Evolutionary conservation across 2,329 filamentous ascomycete genomes (phyloP).

Genomic region (Rutstroemia sp.): DNA sequence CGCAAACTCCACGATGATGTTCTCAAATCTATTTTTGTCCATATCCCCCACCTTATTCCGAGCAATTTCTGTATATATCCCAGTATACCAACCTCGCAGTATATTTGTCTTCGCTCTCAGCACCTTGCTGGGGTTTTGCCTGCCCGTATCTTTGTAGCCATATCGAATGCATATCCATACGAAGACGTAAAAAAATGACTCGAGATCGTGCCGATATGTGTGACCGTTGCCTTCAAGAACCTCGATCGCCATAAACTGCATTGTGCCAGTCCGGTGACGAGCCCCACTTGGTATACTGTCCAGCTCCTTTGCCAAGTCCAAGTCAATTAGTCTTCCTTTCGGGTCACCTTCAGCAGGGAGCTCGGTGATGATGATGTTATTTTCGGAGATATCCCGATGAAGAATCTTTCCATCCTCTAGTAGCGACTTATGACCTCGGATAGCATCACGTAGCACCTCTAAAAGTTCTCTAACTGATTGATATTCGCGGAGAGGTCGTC

Average conservation of each 20-base stretch:
- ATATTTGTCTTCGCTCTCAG: conserved; percentile 9
- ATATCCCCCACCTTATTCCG: conserved; percentile 18
- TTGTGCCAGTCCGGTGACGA: conserved; percentile 26
- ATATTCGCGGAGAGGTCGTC: conserved; percentile 27
- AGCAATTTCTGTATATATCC: conserved; percentile 24
- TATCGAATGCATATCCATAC: conserved; percentile 7
- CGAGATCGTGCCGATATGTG: conserved; percentile 31
- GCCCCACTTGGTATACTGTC: conserved; percentile 20
- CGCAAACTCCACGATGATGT: conserved; percentile 22
- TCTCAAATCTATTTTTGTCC: conserved; percentile 19
- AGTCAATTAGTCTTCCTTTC: conserved; percentile 19
- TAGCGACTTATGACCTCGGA: conserved; percentile 32
- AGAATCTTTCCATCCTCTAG: conserved; percentile 30
- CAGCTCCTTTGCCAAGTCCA: conserved; percentile 29
- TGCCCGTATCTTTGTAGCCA: neutral
- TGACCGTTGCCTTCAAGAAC: conserved; percentile 28
- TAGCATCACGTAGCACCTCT: conserved; percentile 29
- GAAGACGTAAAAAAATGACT: conserved; percentile 29
- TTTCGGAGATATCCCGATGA: conserved; percentile 31
- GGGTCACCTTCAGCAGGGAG: conserved; percentile 1
- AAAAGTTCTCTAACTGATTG: conserved; percentile 29
- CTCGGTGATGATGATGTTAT: conserved; percentile 32
- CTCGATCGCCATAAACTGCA: conserved; percentile 33
- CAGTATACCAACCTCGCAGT: conserved; percentile 23
- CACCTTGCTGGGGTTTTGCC: conserved; percentile 10